These are phyloP conservation scores for Paracamarosporium sp. DNA, from an alignment of 2,329 filamentous ascomycete species.

Conservation along the genomic window DNA sequence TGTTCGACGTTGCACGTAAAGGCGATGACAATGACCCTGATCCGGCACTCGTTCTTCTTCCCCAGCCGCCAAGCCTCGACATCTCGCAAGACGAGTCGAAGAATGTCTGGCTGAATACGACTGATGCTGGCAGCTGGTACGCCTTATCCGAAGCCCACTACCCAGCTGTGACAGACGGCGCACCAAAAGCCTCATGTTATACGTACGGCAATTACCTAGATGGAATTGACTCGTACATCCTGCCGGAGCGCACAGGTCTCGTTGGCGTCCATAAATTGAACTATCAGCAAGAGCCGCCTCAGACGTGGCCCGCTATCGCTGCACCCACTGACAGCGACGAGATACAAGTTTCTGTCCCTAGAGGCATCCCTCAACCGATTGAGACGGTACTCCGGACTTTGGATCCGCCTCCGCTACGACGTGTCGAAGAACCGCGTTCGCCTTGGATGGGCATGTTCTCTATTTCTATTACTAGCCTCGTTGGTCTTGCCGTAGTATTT, in stretches of 20 bases:
- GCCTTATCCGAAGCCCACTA: slow-evolving; percentile 88
- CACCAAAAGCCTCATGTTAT: slow-evolving; percentile 64
- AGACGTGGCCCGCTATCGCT: slow-evolving; percentile 29
- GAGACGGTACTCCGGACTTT: slow-evolving; percentile 19
- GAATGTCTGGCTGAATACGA: slow-evolving; percentile 82
- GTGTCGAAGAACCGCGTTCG: not conserved
- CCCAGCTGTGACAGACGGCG: slow-evolving; percentile 79
- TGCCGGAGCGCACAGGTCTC: slow-evolving; percentile 43
- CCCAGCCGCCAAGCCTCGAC: slow-evolving; percentile 77
- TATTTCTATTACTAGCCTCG: slow-evolving; percentile 16
- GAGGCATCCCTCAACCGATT: slow-evolving; percentile 4
- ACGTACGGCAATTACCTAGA: slow-evolving; percentile 39
- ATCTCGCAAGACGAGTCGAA: slow-evolving; percentile 49
- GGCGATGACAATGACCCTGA: slow-evolving; percentile 70
- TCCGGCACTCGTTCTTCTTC: slow-evolving; percentile 80
- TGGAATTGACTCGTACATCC: slow-evolving; percentile 33
- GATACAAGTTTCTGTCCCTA: slow-evolving; percentile 22
- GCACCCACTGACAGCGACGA: slow-evolving; percentile 29
- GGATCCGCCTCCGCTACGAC: slow-evolving; percentile 20
- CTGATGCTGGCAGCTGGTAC: slow-evolving; percentile 88
- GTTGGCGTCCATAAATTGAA: slow-evolving; percentile 50
- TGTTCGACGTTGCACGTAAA: slow-evolving; percentile 86
- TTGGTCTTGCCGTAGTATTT: slow-evolving; percentile 18
- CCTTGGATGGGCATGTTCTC: slow-evolving; percentile 7
- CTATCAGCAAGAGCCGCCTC: slow-evolving; percentile 26